phyloP scores from a whole-genome alignment of 192 early-diverging fungal genomes.

The Podila verticillata region DNA sequence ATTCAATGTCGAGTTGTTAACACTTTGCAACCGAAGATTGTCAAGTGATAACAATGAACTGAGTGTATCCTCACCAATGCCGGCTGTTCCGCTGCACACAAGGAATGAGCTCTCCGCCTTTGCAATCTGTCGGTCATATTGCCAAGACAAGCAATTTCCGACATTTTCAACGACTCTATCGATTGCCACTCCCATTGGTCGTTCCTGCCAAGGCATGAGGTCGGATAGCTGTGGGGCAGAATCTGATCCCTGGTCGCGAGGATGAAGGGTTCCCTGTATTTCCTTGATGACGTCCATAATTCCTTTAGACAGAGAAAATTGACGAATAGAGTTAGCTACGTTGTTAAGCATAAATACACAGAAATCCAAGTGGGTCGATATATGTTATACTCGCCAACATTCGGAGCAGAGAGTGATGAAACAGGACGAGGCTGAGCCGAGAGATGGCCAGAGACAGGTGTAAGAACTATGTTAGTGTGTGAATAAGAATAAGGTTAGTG shows the following conservation, averaged over 20 bases:
- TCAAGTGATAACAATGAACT: background rate
- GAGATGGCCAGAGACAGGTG: too few species aligned
- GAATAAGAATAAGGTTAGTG: too few species aligned
- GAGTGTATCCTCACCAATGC: conserved; percentile 11
- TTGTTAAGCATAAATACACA: too few species aligned
- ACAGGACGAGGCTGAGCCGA: too few species aligned
- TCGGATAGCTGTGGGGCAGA: background rate
- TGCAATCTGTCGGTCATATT: background rate
- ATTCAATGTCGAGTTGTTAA: conserved; percentile 3
- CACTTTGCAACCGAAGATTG: background rate
- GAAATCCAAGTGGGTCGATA: too few species aligned
- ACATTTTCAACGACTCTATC: conserved; percentile 11
- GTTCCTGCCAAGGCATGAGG: conserved; percentile 7
- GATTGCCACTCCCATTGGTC: conserved; percentile 7
- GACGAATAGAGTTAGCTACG: too few species aligned
- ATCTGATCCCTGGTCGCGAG: background rate
- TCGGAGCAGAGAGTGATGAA: too few species aligned
- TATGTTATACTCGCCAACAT: too few species aligned
- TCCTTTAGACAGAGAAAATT: too few species aligned
- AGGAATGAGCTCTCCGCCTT: conserved; percentile 13
- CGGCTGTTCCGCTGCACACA: conserved; percentile 18
- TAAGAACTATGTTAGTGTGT: too few species aligned
- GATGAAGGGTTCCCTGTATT: too few species aligned
- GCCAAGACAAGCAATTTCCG: conserved; percentile 2
- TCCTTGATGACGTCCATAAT: too few species aligned